Conservation (phyloP, 495 filamentous ascomycete species). For the Aspergillus indologenus region DNA sequence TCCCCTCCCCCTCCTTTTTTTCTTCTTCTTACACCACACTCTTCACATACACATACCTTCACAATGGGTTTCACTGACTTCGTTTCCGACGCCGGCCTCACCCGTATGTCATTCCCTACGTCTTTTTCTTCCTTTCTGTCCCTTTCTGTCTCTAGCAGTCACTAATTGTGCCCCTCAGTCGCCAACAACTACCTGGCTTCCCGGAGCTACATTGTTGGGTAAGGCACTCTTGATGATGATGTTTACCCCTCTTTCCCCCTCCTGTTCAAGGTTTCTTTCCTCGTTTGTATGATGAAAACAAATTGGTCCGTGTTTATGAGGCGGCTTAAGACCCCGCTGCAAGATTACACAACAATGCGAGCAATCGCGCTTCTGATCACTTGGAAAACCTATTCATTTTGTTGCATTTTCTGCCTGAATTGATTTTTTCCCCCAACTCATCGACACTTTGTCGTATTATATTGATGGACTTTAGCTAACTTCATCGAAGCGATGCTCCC, state of each 20-base stretch:
- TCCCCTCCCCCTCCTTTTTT: conserved; percentile 24
- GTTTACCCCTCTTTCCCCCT: conserved; percentile 13
- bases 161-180: conserved; percentile 57
- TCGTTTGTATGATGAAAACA: conserved; percentile 74
- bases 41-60: conserved; percentile 28
- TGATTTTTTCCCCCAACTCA: neutral
- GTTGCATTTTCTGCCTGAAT: conserved; percentile 16
- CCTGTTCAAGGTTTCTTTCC: conserved; percentile 15
- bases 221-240: conserved; percentile 36
- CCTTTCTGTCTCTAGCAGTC: conserved; percentile 22
- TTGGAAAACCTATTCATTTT: conserved; percentile 14
- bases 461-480: conserved; percentile 31
- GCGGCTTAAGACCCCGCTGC: conserved; percentile 93
- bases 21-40: conserved; percentile 22
- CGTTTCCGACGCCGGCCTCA: conserved; percentile 78
- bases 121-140: conserved; percentile 20
- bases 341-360: conserved; percentile 79
- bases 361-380: conserved; percentile 78
- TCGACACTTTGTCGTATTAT: neutral
- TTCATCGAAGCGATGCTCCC: conserved; percentile 62
- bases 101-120: conserved; percentile 57
- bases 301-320: conserved; percentile 99
- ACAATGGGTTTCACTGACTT: conserved; percentile 97
- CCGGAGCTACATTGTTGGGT: conserved; percentile 93
- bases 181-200: conserved; percentile 88